These are phyloP conservation scores for Tilletia horrida DNA, from an alignment of 1,284 basidiomycete genomes.

Conservation along the genomic window DNA sequence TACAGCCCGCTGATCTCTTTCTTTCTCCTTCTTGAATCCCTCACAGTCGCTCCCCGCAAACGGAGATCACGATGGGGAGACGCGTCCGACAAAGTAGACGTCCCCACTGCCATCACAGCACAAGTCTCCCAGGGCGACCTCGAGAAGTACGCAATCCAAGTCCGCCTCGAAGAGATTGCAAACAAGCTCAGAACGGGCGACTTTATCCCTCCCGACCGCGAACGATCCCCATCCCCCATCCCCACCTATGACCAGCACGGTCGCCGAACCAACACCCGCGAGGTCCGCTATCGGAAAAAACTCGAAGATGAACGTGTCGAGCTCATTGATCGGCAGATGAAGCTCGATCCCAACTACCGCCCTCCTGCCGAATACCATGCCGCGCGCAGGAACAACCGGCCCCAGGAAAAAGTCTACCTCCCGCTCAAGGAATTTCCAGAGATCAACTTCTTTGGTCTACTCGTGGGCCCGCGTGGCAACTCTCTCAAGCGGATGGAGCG, in stretches of 20 bases:
- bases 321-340: slow-evolving; percentile 91
- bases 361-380: slow-evolving; percentile 88
- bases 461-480: slow-evolving; percentile 97
- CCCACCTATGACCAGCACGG: slow-evolving; percentile 96
- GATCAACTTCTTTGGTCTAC: slow-evolving; percentile 98
- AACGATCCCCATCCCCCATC: slow-evolving; percentile 90
- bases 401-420: slow-evolving; percentile 89
- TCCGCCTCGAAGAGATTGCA: slow-evolving; percentile 89
- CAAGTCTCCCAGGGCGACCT: slow-evolving; percentile 43
- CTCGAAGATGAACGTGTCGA: slow-evolving; percentile 92
- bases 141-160: slow-evolving; percentile 53
- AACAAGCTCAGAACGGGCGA: slow-evolving; percentile 88
- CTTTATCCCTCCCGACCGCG: slow-evolving; percentile 89
- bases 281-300: slow-evolving; percentile 95
- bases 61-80: slow-evolving; percentile 53
- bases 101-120: slow-evolving; percentile 46
- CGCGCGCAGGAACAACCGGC: slow-evolving; percentile 73
- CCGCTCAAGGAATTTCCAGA: slow-evolving; percentile 99
- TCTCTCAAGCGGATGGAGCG: slow-evolving; percentile 99
- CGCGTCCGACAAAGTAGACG: slow-evolving; percentile 37
- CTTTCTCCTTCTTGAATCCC: background rate
- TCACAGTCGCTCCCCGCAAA: slow-evolving; percentile 40
- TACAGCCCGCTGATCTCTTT: background rate
- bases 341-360: slow-evolving; percentile 93
- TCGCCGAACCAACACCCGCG: slow-evolving; percentile 94